A percentile compares a stretch with the other conserved stretches of the same genome.
Evolutionary conservation across 2,329 filamentous ascomycete genomes (phyloP).

Genomic region (Fusarium luffae): DNA sequence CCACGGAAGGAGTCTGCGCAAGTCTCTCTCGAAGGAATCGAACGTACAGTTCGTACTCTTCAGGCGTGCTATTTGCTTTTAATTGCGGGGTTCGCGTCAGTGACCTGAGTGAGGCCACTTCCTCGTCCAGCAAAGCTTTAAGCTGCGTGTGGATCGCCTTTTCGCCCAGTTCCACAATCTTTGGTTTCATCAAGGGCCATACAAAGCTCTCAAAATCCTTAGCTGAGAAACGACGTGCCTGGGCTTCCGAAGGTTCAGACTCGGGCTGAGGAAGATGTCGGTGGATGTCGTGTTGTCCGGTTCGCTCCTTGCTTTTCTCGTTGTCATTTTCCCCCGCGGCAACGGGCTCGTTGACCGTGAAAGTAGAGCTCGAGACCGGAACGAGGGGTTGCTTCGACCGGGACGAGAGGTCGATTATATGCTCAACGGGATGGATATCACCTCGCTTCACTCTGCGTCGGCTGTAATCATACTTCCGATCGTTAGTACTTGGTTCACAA

Average conservation of each 20-base stretch:
- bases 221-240: fast-evolving
- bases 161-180: not conserved
- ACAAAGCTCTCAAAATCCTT: not conserved
- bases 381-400: not conserved
- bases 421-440: constrained; percentile 17
- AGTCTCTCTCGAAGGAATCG: not conserved
- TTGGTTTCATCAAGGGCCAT: not conserved
- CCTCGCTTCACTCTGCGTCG: constrained; percentile 9
- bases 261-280: not conserved
- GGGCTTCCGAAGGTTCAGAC: fast-evolving
- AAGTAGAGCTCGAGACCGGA: not conserved
- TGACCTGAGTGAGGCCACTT: not conserved
- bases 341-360: not conserved
- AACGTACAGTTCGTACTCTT: not conserved
- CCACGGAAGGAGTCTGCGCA: fast-evolving
- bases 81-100: not conserved
- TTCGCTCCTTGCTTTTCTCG: no score
- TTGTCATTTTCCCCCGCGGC: not conserved
- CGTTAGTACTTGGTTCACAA: constrained; percentile 3
- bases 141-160: not conserved
- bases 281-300: fast-evolving
- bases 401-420: not conserved
- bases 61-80: not conserved
- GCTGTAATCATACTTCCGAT: constrained; percentile 2
- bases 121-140: not conserved